Evolutionary conservation across 345 rosid species (phyloP).

Genomic region (Salix koriyanagi): DNA sequence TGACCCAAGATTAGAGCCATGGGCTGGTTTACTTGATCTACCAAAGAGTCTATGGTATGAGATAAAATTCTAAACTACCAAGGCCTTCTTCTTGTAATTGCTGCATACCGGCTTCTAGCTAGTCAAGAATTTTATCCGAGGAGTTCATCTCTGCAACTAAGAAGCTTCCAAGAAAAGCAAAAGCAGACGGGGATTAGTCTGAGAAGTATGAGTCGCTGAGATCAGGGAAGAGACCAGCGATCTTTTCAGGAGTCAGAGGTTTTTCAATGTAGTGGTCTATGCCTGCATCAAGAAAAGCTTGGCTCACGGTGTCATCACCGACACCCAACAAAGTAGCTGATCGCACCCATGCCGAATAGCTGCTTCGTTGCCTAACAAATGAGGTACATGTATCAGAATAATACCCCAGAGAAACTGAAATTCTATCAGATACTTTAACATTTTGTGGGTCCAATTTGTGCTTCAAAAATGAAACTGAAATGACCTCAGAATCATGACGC

Average conservation of each 20-base stretch:
- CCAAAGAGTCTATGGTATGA: too few relatives aligned
- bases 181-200: too few relatives aligned
- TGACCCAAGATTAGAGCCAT: too few relatives aligned
- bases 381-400: background rate
- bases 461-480: too few relatives aligned
- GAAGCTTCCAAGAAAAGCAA: background rate
- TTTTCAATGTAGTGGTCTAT: background rate
- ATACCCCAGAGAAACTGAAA: too few relatives aligned
- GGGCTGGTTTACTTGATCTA: too few relatives aligned
- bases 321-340: background rate
- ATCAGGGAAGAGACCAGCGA: background rate
- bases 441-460: too few relatives aligned
- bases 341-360: background rate
- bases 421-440: too few relatives aligned
- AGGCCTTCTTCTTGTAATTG: too few relatives aligned
- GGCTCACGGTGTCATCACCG: background rate
- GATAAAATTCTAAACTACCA: too few relatives aligned
- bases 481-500: too few relatives aligned
- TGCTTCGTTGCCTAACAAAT: background rate
- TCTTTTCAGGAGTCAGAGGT: background rate
- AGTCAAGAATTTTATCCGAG: background rate
- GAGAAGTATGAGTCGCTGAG: background rate
- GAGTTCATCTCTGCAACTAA: background rate
- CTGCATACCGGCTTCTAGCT: background rate
- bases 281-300: background rate